phyloP scores from a whole-genome alignment of 176 grass and related monocot genomes.

The Elymus sibiricus region DNA sequence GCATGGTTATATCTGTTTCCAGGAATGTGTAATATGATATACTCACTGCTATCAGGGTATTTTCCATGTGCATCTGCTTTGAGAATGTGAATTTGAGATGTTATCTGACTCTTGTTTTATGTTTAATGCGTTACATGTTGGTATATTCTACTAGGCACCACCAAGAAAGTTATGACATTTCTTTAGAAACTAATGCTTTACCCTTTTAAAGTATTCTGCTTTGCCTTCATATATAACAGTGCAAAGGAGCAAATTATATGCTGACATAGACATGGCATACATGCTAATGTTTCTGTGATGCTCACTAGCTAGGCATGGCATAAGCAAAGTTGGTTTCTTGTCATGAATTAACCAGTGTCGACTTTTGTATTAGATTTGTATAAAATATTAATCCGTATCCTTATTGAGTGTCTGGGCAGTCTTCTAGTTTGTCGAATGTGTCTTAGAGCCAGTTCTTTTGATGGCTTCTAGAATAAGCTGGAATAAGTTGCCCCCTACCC shows the following conservation, averaged over 20 bases:
- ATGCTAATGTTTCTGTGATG: neutral
- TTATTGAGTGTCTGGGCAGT: too few relatives aligned
- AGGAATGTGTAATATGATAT: neutral
- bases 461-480: too few relatives aligned
- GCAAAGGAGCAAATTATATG: neutral
- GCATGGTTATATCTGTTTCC: slow-evolving; percentile 11
- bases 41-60: neutral
- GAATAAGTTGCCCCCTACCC: too few relatives aligned
- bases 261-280: neutral
- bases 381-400: too few relatives aligned
- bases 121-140: neutral
- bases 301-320: neutral
- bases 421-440: too few relatives aligned
- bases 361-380: too few relatives aligned
- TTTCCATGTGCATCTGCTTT: neutral
- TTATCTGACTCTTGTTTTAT: slow-evolving; percentile 10
- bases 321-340: too few relatives aligned
- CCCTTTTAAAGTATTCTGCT: neutral
- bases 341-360: too few relatives aligned
- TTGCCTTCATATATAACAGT: neutral
- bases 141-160: neutral
- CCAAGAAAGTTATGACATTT: neutral
- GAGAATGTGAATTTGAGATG: slow-evolving; percentile 5
- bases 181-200: neutral
- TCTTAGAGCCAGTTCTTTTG: too few relatives aligned